Percentiles rank a stretch among this genome's conserved stretches.
Conservation (phyloP, 495 filamentous ascomycete species). For the Pseudomonodictys pantanalensis region DNA sequence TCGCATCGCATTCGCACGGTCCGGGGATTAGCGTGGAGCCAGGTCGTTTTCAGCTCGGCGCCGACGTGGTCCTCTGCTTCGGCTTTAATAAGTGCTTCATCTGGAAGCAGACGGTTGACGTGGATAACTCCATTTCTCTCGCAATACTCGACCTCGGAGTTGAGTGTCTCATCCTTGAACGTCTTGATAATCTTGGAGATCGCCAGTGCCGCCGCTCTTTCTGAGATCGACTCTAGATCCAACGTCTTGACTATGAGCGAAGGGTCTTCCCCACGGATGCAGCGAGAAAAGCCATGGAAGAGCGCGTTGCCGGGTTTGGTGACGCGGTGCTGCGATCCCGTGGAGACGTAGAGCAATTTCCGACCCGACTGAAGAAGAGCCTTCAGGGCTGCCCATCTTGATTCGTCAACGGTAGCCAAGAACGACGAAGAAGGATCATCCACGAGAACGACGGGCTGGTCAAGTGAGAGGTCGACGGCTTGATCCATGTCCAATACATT, state of each 20-base stretch:
- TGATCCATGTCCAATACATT: background rate
- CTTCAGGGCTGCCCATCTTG: background rate
- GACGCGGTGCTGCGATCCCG: constrained; percentile 34
- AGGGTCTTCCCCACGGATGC: constrained; percentile 37
- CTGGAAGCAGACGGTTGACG: background rate
- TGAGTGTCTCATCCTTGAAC: background rate
- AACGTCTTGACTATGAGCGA: constrained; percentile 36
- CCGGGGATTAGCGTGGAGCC: background rate
- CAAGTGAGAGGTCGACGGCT: background rate
- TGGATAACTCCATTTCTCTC: background rate
- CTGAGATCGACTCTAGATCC: constrained; percentile 30
- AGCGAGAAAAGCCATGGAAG: constrained; percentile 37
- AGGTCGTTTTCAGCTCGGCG: background rate
- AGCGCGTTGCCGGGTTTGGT: constrained; percentile 38
- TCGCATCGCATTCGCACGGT: background rate
- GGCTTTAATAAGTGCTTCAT: background rate
- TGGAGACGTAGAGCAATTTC: constrained; percentile 39
- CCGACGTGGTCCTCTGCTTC: background rate
- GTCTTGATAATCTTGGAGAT: background rate
- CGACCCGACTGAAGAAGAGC: background rate
- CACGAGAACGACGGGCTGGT: background rate
- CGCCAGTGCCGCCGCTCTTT: background rate
- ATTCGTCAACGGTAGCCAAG: background rate
- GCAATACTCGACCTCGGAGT: background rate
- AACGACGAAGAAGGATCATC: background rate